These are phyloP conservation scores for Takashimella koratensis DNA, from an alignment of 1,284 basidiomycete genomes.

Conservation along the genomic window DNA sequence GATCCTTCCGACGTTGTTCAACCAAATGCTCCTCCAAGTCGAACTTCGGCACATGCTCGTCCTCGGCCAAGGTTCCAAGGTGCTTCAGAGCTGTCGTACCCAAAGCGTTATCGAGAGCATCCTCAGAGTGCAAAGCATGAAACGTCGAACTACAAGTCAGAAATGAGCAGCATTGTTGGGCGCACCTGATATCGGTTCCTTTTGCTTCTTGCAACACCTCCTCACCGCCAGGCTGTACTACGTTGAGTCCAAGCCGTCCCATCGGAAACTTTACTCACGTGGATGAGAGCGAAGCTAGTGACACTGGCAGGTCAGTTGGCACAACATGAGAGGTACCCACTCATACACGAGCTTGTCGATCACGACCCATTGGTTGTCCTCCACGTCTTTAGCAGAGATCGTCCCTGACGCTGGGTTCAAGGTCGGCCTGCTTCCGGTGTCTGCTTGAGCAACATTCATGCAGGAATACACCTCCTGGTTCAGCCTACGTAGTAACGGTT, in stretches of 20 bases:
- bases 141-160: background rate
- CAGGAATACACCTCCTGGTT: background rate
- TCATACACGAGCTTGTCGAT: background rate
- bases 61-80: background rate
- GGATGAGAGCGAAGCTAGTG: background rate
- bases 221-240: conserved; percentile 3
- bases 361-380: background rate
- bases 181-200: background rate
- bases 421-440: background rate
- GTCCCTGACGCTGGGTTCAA: background rate
- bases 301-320: background rate
- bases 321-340: background rate
- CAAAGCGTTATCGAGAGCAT: background rate
- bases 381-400: background rate
- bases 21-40: background rate
- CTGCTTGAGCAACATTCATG: background rate
- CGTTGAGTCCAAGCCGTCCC: background rate
- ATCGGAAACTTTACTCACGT: background rate
- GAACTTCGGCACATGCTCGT: background rate
- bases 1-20: background rate
- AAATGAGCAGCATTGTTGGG: too few species aligned
- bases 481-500: background rate
- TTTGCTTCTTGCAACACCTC: conserved; percentile 2
- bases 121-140: background rate
- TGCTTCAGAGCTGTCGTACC: background rate